These are phyloP conservation scores for Didymella lethalis DNA, from an alignment of 2,329 filamentous ascomycete species.

Conservation along the genomic window DNA sequence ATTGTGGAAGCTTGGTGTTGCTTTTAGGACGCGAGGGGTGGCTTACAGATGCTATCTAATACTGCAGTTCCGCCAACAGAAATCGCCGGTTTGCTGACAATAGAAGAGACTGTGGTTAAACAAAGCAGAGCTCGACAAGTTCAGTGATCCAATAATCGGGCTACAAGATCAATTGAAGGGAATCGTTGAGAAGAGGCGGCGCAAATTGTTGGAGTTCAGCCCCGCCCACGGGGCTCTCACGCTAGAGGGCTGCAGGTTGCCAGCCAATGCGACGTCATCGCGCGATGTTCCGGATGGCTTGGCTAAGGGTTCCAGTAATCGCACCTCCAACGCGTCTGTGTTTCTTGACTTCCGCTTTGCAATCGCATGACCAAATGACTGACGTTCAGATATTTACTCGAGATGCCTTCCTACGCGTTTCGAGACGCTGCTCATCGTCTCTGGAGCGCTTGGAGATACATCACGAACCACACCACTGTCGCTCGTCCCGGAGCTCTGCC, in stretches of 20 bases:
- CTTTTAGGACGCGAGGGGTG: slow-evolving; percentile 6
- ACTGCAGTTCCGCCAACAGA: background rate
- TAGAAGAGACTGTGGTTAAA: background rate
- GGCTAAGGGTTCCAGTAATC: background rate
- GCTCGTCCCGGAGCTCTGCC: background rate
- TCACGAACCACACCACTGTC: background rate
- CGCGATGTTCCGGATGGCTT: slow-evolving; percentile 6
- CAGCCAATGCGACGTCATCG: slow-evolving; percentile 3
- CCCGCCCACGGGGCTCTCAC: slow-evolving; percentile 12
- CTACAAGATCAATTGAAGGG: slow-evolving; percentile 1
- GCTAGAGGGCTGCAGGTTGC: background rate
- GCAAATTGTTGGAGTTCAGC: slow-evolving; percentile 9
- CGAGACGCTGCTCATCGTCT: background rate
- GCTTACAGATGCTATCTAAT: slow-evolving; percentile 19
- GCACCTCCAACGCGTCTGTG: slow-evolving; percentile 3
- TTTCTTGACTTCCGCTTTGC: slow-evolving; percentile 7
- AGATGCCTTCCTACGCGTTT: background rate
- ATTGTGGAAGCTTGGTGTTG: slow-evolving; percentile 3
- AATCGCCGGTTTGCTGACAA: background rate
- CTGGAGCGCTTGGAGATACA: background rate
- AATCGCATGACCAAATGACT: background rate
- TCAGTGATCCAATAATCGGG: background rate
- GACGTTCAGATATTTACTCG: background rate
- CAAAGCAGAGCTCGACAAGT: background rate
- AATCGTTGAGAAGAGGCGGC: slow-evolving; percentile 1